Evolutionary conservation across 2,329 filamentous ascomycete genomes (phyloP).

Genomic region (Penicillium sclerotiorum): DNA sequence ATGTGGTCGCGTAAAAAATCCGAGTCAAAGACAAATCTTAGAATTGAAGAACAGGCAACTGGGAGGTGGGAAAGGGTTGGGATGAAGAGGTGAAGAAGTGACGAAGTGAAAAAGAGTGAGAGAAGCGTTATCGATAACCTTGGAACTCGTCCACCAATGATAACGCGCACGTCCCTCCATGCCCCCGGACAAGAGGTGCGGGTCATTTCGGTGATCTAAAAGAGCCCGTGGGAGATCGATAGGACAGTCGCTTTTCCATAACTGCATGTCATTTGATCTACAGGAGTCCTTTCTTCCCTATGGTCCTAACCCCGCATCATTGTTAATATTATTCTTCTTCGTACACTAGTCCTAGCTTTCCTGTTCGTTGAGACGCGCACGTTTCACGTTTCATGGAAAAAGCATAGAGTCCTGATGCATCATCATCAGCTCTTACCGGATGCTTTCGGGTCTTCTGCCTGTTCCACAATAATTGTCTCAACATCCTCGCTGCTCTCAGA

Average conservation of each 20-base stretch:
- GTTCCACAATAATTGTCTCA: constrained; percentile 15
- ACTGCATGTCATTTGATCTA: constrained; percentile 2
- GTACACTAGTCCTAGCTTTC: too few relatives aligned
- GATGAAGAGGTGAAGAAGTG: too few relatives aligned
- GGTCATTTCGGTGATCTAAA: constrained; percentile 10
- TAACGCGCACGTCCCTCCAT: constrained; percentile 38
- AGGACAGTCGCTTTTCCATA: constrained; percentile 1
- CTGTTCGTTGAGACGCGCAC: too few relatives aligned
- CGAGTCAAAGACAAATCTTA: too few relatives aligned
- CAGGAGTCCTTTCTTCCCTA: neutral
- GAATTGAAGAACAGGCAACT: too few relatives aligned
- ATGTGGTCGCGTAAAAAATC: neutral
- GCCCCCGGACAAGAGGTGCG: constrained; percentile 36
- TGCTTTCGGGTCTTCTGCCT: neutral
- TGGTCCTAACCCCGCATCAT: neutral
- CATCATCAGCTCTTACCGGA: too few relatives aligned
- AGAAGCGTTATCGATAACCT: constrained; percentile 1
- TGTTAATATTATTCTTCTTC: too few relatives aligned
- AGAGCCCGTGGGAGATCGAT: constrained; percentile 22
- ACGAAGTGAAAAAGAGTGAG: too few relatives aligned
- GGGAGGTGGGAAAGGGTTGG: too few relatives aligned
- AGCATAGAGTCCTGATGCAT: too few relatives aligned
- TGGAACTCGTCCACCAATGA: constrained; percentile 37
- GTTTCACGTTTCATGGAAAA: too few relatives aligned
- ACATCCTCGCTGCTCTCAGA: constrained; percentile 14